These are phyloP conservation scores for Trypanosoma theileri DNA, from an alignment of 208 protist species.

Conservation along the genomic window DNA sequence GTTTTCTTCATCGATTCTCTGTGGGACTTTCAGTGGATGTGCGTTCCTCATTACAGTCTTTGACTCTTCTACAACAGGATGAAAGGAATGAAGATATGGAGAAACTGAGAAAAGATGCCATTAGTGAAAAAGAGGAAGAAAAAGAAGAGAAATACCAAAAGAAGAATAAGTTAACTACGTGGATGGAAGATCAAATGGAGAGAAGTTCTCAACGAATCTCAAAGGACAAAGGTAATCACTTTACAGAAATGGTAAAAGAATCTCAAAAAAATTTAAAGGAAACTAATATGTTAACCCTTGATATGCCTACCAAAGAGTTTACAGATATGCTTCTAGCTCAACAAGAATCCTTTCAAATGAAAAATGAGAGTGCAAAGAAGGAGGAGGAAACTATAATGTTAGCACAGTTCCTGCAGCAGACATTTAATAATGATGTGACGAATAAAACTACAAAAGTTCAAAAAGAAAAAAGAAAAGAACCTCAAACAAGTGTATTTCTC, in stretches of 20 bases:
- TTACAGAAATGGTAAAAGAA: neutral
- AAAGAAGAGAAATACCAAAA: neutral
- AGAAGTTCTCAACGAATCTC: neutral
- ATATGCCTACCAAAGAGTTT: constrained; percentile 3
- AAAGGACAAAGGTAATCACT: neutral
- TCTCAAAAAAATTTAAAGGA: neutral
- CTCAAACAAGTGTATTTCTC: neutral
- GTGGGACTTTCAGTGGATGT: constrained; percentile 10
- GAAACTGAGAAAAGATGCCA: neutral
- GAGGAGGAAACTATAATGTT: constrained; percentile 6
- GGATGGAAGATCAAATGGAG: too few species aligned
- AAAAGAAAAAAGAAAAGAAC: too few species aligned
- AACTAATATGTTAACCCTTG: neutral
- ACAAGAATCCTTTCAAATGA: constrained; percentile 1
- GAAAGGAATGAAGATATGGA: neutral
- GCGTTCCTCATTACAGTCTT: constrained; percentile 4
- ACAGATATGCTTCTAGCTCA: neutral
- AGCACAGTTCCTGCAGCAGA: constrained; percentile 7
- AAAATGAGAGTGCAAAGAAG: neutral
- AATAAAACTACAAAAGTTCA: neutral
- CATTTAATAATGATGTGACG: neutral
- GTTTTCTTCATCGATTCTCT: constrained; percentile 6
- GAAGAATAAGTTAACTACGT: too few species aligned
- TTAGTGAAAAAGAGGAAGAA: neutral
- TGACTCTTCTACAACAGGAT: neutral